Percentiles rank a stretch among this genome's conserved stretches.
Conservation (phyloP, 352 stramenopile genomes). For the Phytophthora syringae region DNA sequence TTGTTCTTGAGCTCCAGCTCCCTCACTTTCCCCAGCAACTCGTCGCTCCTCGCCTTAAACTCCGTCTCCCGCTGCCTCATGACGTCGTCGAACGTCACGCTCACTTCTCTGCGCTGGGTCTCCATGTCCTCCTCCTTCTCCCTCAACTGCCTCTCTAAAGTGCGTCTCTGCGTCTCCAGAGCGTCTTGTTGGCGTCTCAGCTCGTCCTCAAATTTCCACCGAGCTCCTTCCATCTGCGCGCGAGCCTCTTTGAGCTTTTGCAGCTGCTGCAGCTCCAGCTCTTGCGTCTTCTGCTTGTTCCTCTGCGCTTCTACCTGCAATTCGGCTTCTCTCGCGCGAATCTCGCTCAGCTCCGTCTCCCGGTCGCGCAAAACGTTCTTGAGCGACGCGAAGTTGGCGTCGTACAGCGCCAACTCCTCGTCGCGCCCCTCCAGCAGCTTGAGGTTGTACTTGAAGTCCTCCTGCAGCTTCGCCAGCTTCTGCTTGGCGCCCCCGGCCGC, state of each 20-base stretch:
- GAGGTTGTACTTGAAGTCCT: constrained; percentile 95
- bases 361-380: constrained; percentile 81
- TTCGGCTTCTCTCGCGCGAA: constrained; percentile 63
- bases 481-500: constrained; percentile 60
- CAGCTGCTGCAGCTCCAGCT: constrained; percentile 63
- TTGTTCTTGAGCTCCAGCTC: constrained; percentile 78
- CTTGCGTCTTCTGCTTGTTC: constrained; percentile 42
- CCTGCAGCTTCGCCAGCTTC: constrained; percentile 87
- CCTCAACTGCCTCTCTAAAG: constrained; percentile 57
- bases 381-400: constrained; percentile 82
- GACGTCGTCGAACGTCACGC: constrained; percentile 79
- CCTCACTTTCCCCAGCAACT: constrained; percentile 46
- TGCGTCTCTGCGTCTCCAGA: constrained; percentile 58
- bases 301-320: constrained; percentile 58
- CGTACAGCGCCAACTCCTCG: constrained; percentile 89
- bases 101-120: constrained; percentile 73
- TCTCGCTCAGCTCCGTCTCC: constrained; percentile 71
- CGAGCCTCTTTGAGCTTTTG: constrained; percentile 82
- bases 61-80: constrained; percentile 70
- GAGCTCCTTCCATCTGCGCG: constrained; percentile 70
- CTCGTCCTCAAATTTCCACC: constrained; percentile 83
- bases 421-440: constrained; percentile 92
- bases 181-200: constrained; percentile 68
- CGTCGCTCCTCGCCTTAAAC: constrained; percentile 56
- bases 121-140: constrained; percentile 87